Base-by-base conservation (phyloP, 2,329 filamentous ascomycete species). In the Stylonectria norvegica region DNA sequence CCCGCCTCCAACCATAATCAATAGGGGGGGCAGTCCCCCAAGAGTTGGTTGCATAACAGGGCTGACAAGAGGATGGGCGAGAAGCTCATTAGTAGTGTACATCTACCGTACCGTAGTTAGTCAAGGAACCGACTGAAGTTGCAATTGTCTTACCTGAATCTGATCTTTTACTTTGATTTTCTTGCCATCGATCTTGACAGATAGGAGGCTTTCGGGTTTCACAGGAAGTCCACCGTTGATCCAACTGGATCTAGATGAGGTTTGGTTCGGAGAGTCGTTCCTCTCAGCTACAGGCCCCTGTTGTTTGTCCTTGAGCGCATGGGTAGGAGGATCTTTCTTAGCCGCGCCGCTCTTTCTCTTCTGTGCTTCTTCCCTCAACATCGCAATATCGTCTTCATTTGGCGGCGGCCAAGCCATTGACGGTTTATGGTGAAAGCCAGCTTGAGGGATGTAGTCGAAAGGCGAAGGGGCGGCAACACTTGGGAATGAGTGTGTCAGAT, bases 401-500 rank as follows among this genome's bases (percentile, higher is more conserved):
- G 90, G 87, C 1, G 91, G 91, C 9, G 93, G 93, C 93, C 93
- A 98, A n/a, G 86, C 81, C 39, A 78, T 71, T 0, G 89, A 95
- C 1, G 91, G 93, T 55, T 85, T 89, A 54, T 97, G 89, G 49
- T 94, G 83, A 56, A 98, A 97, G 0, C 93, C 93, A 52, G 84
- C 76, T 1, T 82, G 68, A 4, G 93, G 93, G 22, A 98, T 91
- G 55, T 96, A 97, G 60, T 98, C 93, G 36, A 88, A 66, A 1
- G 79, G 78, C 35, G 79, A 81, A 28, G 89, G 79, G 5, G 73
- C 78, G 2, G 79, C 76, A n/a, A 95, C 77, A 50, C 90, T 96
- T 0, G 93, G 93, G 49, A 97, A 97, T 0, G 90, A 96, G 61
- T 97, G 91, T 0, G 89, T 95, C 38, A 97, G 69, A 61, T 98